Percentiles rank a stretch among this genome's conserved stretches.
Conservation (phyloP, 106 monocot species). For the Cymbidium sinense region DNA sequence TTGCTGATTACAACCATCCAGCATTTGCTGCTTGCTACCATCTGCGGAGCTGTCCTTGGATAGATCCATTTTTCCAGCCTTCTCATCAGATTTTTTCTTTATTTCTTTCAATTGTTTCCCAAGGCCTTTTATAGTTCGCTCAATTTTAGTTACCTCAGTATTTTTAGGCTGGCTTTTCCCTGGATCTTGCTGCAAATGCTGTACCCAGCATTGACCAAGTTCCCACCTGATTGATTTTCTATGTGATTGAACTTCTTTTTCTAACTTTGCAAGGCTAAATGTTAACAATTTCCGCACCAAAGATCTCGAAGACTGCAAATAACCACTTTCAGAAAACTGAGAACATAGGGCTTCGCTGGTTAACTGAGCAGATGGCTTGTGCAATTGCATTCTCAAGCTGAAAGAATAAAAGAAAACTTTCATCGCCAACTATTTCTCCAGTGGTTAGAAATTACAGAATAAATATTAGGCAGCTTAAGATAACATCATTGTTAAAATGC, state of each 20-base stretch:
- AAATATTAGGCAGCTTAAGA: not conserved
- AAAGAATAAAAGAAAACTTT: slow-evolving; percentile 12
- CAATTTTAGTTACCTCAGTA: slow-evolving; percentile 50
- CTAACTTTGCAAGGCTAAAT: slow-evolving; percentile 49
- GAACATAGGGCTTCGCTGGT: slow-evolving; percentile 10
- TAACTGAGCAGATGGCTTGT: slow-evolving; percentile 33
- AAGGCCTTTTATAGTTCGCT: slow-evolving; percentile 75
- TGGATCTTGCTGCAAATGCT: slow-evolving; percentile 59
- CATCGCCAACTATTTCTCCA: not conserved
- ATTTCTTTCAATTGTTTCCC: slow-evolving; percentile 87
- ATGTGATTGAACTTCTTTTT: slow-evolving; percentile 26
- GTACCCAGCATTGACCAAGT: slow-evolving; percentile 95
- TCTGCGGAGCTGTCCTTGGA: slow-evolving; percentile 32
- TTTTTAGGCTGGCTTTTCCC: slow-evolving; percentile 59
- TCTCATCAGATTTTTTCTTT: slow-evolving; percentile 69
- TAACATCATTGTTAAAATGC: not conserved
- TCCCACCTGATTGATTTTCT: slow-evolving; percentile 77
- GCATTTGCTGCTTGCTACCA: slow-evolving; percentile 3
- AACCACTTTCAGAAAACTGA: slow-evolving; percentile 33
- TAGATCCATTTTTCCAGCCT: slow-evolving; percentile 22
- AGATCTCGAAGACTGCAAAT: slow-evolving; percentile 19
- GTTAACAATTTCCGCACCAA: slow-evolving; percentile 39
- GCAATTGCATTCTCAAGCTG: slow-evolving; percentile 82
- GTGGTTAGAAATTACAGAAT: not conserved
- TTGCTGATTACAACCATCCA: slow-evolving; percentile 18